Percentiles rank a stretch among this genome's conserved stretches.
phyloP scores from a whole-genome alignment of 306 rosid genomes.

The Vigna reflexopilosa region DNA sequence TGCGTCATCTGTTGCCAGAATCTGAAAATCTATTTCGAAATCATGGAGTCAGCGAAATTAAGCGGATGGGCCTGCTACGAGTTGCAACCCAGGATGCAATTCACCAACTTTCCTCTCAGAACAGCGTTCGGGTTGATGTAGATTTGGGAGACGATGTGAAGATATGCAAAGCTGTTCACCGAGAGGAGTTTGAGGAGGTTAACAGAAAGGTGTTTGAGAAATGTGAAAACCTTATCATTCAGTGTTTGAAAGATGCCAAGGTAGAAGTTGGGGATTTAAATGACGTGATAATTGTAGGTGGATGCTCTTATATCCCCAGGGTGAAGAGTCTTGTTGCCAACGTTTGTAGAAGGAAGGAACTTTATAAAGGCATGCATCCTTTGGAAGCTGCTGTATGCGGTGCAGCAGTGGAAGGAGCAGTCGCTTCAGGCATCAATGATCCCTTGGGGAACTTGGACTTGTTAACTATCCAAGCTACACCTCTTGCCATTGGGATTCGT shows the following conservation, averaged over 20 bases:
- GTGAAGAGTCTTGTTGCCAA: conserved; percentile 58
- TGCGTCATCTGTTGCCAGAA: conserved; percentile 69
- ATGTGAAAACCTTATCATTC: conserved; percentile 67
- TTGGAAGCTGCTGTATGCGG: conserved; percentile 87
- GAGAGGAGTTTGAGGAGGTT: conserved; percentile 77
- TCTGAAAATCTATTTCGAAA: conserved; percentile 55
- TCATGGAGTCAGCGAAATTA: conserved; percentile 62
- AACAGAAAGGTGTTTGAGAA: conserved; percentile 69
- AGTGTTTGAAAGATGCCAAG: conserved; percentile 79
- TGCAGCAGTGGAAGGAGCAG: conserved; percentile 89
- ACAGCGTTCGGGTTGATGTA: conserved; percentile 59
- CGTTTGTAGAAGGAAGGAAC: conserved; percentile 52
- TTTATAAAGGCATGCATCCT: conserved; percentile 70
- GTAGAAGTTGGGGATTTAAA: conserved; percentile 61
- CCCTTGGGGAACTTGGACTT: conserved; percentile 84
- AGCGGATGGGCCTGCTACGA: conserved; percentile 68
- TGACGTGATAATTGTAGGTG: conserved; percentile 79
- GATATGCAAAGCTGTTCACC: conserved; percentile 59
- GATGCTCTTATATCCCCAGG: conserved; percentile 84
- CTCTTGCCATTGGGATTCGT: conserved; percentile 80
- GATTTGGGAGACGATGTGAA: conserved; percentile 71
- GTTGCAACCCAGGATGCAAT: conserved; percentile 82
- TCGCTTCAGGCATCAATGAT: conserved; percentile 78
- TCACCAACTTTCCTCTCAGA: conserved; percentile 70
- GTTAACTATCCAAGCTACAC: conserved; percentile 79